A percentile compares a stretch with the other conserved stretches of the same genome.
Conservation (phyloP, 306 rosid genomes). For the Cotoneaster glaucophyllus region DNA sequence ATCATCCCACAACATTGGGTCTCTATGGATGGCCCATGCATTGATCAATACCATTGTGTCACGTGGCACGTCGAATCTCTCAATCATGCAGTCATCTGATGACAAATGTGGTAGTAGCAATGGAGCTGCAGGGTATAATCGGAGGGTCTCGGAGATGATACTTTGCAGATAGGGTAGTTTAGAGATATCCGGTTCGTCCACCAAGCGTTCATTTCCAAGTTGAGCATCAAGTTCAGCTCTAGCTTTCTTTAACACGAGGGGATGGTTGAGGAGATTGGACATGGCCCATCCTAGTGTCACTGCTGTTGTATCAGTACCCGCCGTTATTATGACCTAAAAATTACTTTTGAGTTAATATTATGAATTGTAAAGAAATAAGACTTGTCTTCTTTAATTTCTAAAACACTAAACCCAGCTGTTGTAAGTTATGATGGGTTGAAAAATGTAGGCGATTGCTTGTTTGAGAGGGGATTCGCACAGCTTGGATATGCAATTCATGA, state of each 20-base stretch:
- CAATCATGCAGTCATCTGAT: slow-evolving; percentile 30
- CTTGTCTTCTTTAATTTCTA: too few species aligned
- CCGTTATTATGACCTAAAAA: slow-evolving; percentile 32
- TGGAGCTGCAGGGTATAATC: slow-evolving; percentile 34
- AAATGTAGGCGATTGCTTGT: too few species aligned
- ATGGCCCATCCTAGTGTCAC: slow-evolving; percentile 7
- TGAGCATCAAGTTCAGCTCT: slow-evolving; percentile 31
- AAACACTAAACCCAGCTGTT: too few species aligned
- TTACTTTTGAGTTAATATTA: neutral
- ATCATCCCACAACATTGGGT: slow-evolving; percentile 38
- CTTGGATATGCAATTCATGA: too few species aligned
- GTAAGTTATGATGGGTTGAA: too few species aligned
- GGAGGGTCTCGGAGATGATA: slow-evolving; percentile 38
- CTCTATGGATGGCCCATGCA: slow-evolving; percentile 57
- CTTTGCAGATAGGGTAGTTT: slow-evolving; percentile 43
- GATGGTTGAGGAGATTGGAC: slow-evolving; percentile 39
- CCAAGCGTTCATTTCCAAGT: slow-evolving; percentile 28
- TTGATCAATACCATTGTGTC: slow-evolving; percentile 37
- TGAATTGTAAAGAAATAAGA: neutral
- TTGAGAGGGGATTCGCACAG: too few species aligned
- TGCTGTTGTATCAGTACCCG: slow-evolving; percentile 57
- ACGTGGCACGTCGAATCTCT: slow-evolving; percentile 42
- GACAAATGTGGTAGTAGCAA: slow-evolving; percentile 41
- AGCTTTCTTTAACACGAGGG: slow-evolving; percentile 33
- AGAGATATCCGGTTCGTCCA: slow-evolving; percentile 34